A percentile compares a stretch with the other conserved stretches of the same genome.
These are phyloP conservation scores for Solanum virginianum DNA, from an alignment of 257 asterid species.

Conservation along the genomic window DNA sequence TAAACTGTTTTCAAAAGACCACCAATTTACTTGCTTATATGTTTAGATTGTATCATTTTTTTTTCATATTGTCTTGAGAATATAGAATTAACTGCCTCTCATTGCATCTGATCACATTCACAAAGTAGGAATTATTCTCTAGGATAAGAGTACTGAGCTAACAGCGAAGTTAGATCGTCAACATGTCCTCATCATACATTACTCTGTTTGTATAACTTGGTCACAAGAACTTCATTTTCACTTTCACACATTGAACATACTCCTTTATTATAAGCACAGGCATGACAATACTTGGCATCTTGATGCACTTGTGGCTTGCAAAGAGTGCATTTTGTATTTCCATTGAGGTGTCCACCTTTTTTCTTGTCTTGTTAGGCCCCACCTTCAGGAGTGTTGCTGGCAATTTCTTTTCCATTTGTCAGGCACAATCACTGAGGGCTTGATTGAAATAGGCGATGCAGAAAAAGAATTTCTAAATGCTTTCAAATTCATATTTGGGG, in stretches of 20 bases:
- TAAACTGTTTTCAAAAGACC: neutral
- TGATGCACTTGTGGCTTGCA: slow-evolving; percentile 98
- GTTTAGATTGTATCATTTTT: no score
- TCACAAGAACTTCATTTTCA: slow-evolving; percentile 93
- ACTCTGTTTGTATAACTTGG: slow-evolving; percentile 88
- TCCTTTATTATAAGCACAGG: slow-evolving; percentile 40
- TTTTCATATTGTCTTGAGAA: no score
- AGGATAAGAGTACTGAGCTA: neutral
- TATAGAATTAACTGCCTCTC: neutral
- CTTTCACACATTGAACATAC: slow-evolving; percentile 97
- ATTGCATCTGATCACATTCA: neutral
- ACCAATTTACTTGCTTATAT: neutral
- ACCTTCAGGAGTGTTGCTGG: neutral
- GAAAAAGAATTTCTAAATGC: neutral
- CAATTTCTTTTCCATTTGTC: neutral
- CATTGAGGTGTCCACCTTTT: slow-evolving; percentile 82
- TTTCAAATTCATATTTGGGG: neutral
- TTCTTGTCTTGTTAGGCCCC: neutral
- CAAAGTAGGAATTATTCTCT: neutral
- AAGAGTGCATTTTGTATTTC: slow-evolving; percentile 47
- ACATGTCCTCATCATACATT: slow-evolving; percentile 36
- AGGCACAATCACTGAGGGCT: neutral
- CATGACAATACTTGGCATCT: slow-evolving; percentile 48
- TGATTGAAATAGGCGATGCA: neutral
- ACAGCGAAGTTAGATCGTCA: neutral